phyloP scores from a whole-genome alignment of 805 yeast species.

The Cyberlindnera galapagoensis region DNA sequence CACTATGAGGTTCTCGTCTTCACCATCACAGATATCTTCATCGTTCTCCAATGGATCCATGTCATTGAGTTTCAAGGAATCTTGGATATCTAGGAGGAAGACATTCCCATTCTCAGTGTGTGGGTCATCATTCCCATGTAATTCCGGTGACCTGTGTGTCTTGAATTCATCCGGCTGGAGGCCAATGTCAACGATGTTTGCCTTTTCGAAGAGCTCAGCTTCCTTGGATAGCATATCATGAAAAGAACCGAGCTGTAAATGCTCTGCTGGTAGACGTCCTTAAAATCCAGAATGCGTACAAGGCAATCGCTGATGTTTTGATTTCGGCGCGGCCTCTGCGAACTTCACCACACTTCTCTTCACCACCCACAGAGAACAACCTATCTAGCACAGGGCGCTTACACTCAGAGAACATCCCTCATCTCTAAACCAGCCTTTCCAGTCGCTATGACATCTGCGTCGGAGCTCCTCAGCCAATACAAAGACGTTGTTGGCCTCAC shows the following conservation, averaged over 20 bases:
- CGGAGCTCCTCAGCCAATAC: too few species aligned
- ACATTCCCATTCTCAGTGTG: slow-evolving; percentile 8
- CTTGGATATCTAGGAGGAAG: slow-evolving; percentile 10
- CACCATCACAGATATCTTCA: slow-evolving; percentile 18
- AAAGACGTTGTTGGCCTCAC: slow-evolving; percentile 9
- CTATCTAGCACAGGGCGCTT: too few species aligned
- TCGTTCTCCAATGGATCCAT: slow-evolving; percentile 29
- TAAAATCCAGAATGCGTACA: too few species aligned
- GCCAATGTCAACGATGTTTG: slow-evolving; percentile 28
- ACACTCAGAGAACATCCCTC: too few species aligned
- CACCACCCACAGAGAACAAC: too few species aligned
- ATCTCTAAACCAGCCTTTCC: too few species aligned
- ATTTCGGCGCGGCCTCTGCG: too few species aligned
- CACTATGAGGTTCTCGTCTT: slow-evolving; percentile 22
- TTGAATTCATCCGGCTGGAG: slow-evolving; percentile 19
- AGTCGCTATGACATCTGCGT: too few species aligned
- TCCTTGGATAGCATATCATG: slow-evolving; percentile 23
- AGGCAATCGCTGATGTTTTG: too few species aligned
- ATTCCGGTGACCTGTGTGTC: neutral
- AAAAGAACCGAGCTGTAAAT: too few species aligned
- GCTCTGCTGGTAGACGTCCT: too few species aligned
- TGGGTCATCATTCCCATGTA: neutral
- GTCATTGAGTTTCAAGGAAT: slow-evolving; percentile 35
- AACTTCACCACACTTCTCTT: too few species aligned
- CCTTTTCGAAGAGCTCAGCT: slow-evolving; percentile 28